Conservation (phyloP, 495 filamentous ascomycete genomes). For the Pyrenula aspistea region DNA sequence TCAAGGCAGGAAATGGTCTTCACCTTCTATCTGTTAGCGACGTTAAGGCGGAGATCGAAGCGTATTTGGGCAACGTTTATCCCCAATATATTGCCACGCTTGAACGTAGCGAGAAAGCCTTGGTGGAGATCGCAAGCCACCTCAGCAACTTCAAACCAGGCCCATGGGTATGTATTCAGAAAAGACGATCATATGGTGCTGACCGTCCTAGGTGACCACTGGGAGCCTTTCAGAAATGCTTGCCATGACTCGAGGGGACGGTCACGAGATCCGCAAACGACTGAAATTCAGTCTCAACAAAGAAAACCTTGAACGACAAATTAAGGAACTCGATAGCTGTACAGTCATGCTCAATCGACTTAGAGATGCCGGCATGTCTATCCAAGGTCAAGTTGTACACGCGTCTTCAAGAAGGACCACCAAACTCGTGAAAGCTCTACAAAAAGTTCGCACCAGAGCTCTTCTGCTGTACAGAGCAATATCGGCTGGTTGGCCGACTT, state of each 20-base stretch:
- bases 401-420: neutral
- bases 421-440: neutral
- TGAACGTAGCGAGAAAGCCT: neutral
- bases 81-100: neutral
- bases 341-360: neutral
- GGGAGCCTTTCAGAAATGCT: neutral
- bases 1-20: neutral
- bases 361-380: neutral
- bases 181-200: neutral
- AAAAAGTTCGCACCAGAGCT: neutral
- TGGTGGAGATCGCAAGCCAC: neutral
- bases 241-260: neutral
- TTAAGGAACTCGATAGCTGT: neutral
- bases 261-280: neutral
- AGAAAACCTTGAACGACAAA: neutral
- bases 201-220: neutral
- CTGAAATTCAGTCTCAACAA: neutral
- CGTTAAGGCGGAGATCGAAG: neutral
- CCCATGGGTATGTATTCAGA: neutral
- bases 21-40: neutral
- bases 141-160: neutral
- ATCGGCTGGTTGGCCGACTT: neutral
- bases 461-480: neutral
- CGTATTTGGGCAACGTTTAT: neutral
- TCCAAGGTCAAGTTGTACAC: neutral